A percentile compares a stretch with the other conserved stretches of the same genome.
These are phyloP conservation scores for Dactylonectria macrodidyma DNA, from an alignment of 2,329 filamentous ascomycete species.

Conservation along the genomic window DNA sequence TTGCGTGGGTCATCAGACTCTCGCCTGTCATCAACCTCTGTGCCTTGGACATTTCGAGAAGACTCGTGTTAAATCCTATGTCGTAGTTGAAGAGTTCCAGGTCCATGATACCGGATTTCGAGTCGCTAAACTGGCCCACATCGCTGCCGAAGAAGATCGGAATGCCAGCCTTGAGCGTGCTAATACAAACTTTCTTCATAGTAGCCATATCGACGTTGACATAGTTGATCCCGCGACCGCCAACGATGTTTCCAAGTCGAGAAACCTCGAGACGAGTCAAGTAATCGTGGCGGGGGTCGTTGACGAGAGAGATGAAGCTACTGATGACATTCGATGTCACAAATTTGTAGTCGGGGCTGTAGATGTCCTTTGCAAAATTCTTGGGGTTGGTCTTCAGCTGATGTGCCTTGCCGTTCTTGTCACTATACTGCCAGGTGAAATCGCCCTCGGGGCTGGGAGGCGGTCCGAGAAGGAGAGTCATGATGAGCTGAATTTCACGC, in stretches of 20 bases:
- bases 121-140: conserved; percentile 86
- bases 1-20: conserved; percentile 90
- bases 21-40: conserved; percentile 82
- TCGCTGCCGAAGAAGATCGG: conserved; percentile 93
- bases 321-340: conserved; percentile 74
- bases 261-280: conserved; percentile 82
- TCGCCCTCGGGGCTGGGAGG: conserved; percentile 77
- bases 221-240: conserved; percentile 82
- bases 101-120: conserved; percentile 82
- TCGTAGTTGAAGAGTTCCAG: conserved; percentile 82
- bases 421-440: conserved; percentile 88
- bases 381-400: conserved; percentile 76
- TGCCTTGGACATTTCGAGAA: conserved; percentile 83
- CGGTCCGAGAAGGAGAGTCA: conserved; percentile 87
- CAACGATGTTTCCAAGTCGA: conserved; percentile 85
- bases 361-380: conserved; percentile 80
- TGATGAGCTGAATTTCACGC: conserved; percentile 82
- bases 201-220: conserved; percentile 83
- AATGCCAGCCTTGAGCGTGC: conserved; percentile 83
- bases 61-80: conserved; percentile 83
- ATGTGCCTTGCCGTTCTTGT: conserved; percentile 76
- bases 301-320: conserved; percentile 84
- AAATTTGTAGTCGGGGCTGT: conserved; percentile 68
- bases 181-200: conserved; percentile 81
- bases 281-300: conserved; percentile 86